These are phyloP conservation scores for Sequoia sempervirens DNA, from an alignment of 75 land plant genomes.

Conservation along the genomic window DNA sequence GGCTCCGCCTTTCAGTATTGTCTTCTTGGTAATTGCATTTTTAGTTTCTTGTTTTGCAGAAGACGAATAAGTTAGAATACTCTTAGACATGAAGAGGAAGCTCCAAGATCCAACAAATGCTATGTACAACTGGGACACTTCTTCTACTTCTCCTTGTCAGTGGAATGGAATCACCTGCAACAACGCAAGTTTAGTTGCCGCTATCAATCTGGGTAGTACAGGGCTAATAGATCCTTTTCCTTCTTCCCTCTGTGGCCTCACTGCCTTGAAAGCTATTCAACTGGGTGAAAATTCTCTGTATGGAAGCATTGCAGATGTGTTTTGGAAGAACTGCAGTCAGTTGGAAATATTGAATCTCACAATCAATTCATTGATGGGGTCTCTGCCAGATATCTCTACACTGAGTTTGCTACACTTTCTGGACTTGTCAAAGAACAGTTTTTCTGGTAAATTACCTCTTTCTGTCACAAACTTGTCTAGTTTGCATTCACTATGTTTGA, in stretches of 20 bases:
- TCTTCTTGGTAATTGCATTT: not conserved
- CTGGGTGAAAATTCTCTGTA: conserved; percentile 37
- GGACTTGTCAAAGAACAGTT: conserved; percentile 32
- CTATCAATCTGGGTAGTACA: conserved; percentile 29
- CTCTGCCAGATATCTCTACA: conserved; percentile 30
- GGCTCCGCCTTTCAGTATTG: not conserved
- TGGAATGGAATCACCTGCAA: conserved; percentile 63
- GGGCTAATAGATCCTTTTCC: conserved; percentile 25
- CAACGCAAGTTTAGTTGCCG: conserved; percentile 23
- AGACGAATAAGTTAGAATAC: not conserved
- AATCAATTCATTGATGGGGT: conserved; percentile 27
- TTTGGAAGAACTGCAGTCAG: conserved; percentile 29
- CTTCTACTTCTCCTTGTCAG: conserved; percentile 28
- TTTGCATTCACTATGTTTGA: conserved; percentile 22
- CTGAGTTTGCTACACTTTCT: conserved; percentile 26
- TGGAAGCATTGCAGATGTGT: conserved; percentile 27
- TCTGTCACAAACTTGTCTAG: conserved; percentile 24
- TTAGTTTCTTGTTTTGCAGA: not conserved
- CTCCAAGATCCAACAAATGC: not conserved
- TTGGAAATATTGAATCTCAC: conserved; percentile 39
- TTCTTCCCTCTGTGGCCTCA: not conserved
- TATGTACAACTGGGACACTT: not conserved
- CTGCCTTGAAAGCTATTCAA: not conserved
- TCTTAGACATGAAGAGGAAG: not conserved
- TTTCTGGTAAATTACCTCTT: conserved; percentile 48